Base-by-base conservation (phyloP, 352 stramenopile species). In the Phytophthora gonapodyides region DNA sequence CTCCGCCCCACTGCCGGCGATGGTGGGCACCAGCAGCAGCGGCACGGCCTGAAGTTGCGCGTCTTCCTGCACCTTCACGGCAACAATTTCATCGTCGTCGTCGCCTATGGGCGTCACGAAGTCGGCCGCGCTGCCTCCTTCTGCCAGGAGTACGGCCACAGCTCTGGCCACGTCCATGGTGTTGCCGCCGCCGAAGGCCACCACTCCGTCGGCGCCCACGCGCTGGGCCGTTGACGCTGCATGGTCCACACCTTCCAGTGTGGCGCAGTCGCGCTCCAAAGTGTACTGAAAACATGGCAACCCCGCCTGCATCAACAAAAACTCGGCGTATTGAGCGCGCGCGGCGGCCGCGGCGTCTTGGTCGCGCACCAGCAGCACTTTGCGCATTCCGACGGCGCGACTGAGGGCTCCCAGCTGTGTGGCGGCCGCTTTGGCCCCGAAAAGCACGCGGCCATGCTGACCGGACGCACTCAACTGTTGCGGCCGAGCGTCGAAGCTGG, bases 271-370 rank as follows among this genome's bases (percentile, higher is more conserved):
- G 13, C 75, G 71, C 61, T 78, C 69, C 44, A 92, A 53, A 15
- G 83, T 92, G 68, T 87, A 86, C 64, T 90, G 80, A 54, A 92
- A 92, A 50, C 76, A 88, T 10, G 83, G 78, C 7, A 92, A 69
- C 2, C 80, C 82, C 30, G 75, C 73, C 40, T 90, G 80, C 67
- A 90, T 76, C 16, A 92, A 58, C 37, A 92, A 44, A 36, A 83
- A 92, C 70, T 92, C 79, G n/a, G 70, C 73, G 58, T 87, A 90
- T 57, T 87, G 78, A 24, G 83, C 77, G 34, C 80, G 77, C 8
- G 67, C 74, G 3, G 80, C 78, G 6, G 82, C 78, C 9, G 71
- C 75, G 27, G 63, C 57, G 46, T 90, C 80, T 31, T 76, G 71
- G 64, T 92, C 80, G 15, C 80, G 83, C 47, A 92, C 80, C 21